Evolutionary conservation across 345 rosid species (phyloP).

Genomic region (Melastoma malabathricum): DNA sequence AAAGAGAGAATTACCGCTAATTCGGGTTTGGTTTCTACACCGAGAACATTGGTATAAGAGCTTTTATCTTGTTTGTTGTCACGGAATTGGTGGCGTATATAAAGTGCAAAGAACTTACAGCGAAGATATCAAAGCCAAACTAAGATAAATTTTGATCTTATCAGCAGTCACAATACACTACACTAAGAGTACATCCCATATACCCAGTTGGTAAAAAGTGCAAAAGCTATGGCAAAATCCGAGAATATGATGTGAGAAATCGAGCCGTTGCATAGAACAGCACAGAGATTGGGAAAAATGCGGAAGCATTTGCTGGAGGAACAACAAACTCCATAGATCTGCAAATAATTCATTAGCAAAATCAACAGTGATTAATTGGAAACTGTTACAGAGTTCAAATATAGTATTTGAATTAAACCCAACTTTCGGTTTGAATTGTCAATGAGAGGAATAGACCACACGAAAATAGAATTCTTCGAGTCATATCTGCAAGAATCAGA

Average conservation of each 20-base stretch:
- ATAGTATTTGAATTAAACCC: constrained; percentile 1
- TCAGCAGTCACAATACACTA: too few species aligned
- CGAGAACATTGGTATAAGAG: too few species aligned
- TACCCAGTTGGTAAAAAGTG: background rate
- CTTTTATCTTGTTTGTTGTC: too few species aligned
- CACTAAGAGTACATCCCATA: background rate
- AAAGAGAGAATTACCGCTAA: too few species aligned
- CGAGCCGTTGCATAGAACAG: constrained; percentile 79
- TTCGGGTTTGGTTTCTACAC: too few species aligned
- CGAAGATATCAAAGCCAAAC: too few species aligned
- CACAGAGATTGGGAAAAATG: constrained; percentile 87
- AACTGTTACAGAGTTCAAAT: background rate
- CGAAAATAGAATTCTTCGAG: constrained; percentile 73
- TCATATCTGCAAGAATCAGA: constrained; percentile 46
- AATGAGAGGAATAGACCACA: constrained; percentile 86
- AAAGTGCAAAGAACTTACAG: too few species aligned
- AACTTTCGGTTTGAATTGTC: constrained; percentile 96
- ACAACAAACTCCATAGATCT: constrained; percentile 98
- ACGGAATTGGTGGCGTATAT: too few species aligned
- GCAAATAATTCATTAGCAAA: constrained; percentile 11
- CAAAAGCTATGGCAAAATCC: background rate
- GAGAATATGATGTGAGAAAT: constrained; percentile 22
- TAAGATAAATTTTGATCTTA: too few species aligned
- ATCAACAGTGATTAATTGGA: background rate
- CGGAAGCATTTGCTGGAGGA: constrained; percentile 88